Evolutionary conservation across 2,329 filamentous ascomycete species (phyloP).

Genomic region (Fusarium sp.): DNA sequence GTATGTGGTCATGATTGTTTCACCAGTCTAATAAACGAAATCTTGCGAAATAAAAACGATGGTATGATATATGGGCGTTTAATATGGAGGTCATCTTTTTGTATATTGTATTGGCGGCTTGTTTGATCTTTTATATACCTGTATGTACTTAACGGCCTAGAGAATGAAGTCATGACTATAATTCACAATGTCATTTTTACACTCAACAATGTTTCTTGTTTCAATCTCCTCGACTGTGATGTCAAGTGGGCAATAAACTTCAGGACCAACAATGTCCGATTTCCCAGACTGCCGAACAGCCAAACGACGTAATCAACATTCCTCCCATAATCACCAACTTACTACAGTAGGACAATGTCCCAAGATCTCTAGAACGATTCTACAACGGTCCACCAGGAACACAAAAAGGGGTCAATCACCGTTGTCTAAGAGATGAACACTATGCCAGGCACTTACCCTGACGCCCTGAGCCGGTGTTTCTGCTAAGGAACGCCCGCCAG

Average conservation of each 20-base stretch:
- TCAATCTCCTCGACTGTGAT: background rate
- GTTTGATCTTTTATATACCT: constrained; percentile 27
- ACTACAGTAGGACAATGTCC: too few species aligned
- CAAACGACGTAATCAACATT: background rate
- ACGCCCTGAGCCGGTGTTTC: too few species aligned
- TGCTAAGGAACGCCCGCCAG: background rate
- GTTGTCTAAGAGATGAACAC: background rate
- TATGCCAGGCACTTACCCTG: background rate
- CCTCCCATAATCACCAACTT: background rate
- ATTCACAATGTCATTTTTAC: constrained; percentile 6
- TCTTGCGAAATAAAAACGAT: background rate
- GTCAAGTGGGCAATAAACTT: background rate
- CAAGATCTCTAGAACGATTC: background rate
- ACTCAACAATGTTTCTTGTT: background rate
- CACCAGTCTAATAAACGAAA: constrained; percentile 20
- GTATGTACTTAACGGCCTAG: constrained; percentile 31
- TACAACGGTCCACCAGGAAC: background rate
- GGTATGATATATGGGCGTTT: constrained; percentile 8
- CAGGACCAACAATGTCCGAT: too few species aligned
- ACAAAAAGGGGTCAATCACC: background rate
- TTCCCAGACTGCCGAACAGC: too few species aligned
- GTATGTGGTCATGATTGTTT: constrained; percentile 42
- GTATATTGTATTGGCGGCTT: constrained; percentile 15
- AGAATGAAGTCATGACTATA: constrained; percentile 38
- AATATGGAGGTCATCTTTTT: constrained; percentile 1